These are phyloP conservation scores for Apiotrichum veenhuisii DNA, from an alignment of 1,284 basidiomycete genomes.

Conservation along the genomic window DNA sequence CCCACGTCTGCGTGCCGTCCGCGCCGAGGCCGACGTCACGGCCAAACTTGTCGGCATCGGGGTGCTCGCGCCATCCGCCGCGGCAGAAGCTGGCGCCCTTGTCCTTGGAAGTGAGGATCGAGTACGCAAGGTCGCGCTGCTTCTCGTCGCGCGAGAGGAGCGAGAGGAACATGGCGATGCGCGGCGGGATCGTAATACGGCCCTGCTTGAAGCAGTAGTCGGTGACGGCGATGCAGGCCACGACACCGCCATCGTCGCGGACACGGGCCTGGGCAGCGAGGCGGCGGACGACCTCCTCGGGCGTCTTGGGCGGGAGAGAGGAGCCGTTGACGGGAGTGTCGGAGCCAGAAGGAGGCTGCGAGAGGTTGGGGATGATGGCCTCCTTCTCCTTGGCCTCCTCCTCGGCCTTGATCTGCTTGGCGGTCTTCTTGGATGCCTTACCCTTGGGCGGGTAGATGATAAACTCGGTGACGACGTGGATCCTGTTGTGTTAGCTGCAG, in stretches of 20 bases:
- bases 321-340: conserved; percentile 11
- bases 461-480: conserved; percentile 63
- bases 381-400: conserved; percentile 17
- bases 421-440: conserved; percentile 21
- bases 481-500: no score
- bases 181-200: conserved; percentile 70
- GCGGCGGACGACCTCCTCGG: conserved; percentile 9
- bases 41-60: conserved; percentile 30
- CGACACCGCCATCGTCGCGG: conserved; percentile 50
- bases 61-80: conserved; percentile 44
- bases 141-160: conserved; percentile 22
- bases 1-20: conserved; percentile 29
- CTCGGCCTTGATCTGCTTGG: conserved; percentile 4
- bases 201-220: conserved; percentile 70
- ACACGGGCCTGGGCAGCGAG: conserved; percentile 9
- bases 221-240: conserved; percentile 67
- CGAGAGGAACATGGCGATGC: conserved; percentile 32
- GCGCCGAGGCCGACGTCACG: conserved; percentile 28
- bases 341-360: conserved; percentile 12
- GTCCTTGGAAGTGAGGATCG: conserved; percentile 34
- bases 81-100: conserved; percentile 35
- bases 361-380: conserved; percentile 9
- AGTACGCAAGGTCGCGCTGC: conserved; percentile 22
- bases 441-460: conserved; percentile 58
- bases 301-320: conserved; percentile 1